These are phyloP conservation scores for Arthrinium puccinioides DNA, from an alignment of 2,329 filamentous ascomycete genomes.

Conservation along the genomic window DNA sequence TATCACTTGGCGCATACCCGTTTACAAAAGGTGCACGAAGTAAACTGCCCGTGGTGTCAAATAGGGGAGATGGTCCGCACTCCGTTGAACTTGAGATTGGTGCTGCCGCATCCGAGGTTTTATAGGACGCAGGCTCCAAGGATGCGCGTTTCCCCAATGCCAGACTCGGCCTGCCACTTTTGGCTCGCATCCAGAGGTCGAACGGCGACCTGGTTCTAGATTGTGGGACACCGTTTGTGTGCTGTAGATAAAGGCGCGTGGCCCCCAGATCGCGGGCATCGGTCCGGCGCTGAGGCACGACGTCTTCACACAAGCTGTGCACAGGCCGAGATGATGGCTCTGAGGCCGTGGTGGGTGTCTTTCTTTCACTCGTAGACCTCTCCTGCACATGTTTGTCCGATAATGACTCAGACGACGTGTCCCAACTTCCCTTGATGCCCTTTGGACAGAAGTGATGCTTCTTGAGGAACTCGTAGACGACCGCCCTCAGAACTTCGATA, in stretches of 20 bases:
- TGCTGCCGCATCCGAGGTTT: too few relatives aligned
- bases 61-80: slow-evolving; percentile 15
- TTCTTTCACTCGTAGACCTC: too few relatives aligned
- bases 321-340: too few relatives aligned
- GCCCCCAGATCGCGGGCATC: slow-evolving; percentile 17
- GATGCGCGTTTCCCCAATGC: too few relatives aligned
- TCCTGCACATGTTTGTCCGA: too few relatives aligned
- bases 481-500: slow-evolving; percentile 57
- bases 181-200: slow-evolving; percentile 28
- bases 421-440: too few relatives aligned
- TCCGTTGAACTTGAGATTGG: neutral
- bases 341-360: too few relatives aligned
- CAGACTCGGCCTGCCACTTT: slow-evolving; percentile 18
- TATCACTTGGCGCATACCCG: neutral
- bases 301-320: too few relatives aligned
- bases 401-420: too few relatives aligned
- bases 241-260: slow-evolving; percentile 26
- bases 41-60: slow-evolving; percentile 33
- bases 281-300: neutral
- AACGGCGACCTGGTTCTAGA: slow-evolving; percentile 23
- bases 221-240: too few relatives aligned
- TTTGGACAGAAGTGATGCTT: slow-evolving; percentile 62
- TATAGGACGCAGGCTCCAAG: too few relatives aligned
- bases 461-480: slow-evolving; percentile 68
- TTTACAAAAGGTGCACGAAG: slow-evolving; percentile 38